phyloP scores from a whole-genome alignment of 176 grass and related monocot species.

The Oryza meyeriana region DNA sequence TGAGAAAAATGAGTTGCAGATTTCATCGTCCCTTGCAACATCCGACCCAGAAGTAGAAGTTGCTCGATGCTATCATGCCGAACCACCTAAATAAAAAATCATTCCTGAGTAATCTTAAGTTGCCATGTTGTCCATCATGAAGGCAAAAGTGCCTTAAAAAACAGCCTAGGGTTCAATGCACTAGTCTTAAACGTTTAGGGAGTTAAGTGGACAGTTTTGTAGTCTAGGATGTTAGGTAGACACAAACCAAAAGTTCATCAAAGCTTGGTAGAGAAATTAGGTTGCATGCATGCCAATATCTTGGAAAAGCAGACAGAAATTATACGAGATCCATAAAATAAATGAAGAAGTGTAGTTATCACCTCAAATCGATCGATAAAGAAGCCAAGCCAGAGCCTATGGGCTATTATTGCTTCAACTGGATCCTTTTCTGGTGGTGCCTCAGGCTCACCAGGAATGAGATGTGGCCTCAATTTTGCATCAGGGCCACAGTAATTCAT shows the following conservation, averaged over 20 bases:
- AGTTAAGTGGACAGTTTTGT: neutral
- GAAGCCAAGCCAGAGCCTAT: slow-evolving; percentile 97
- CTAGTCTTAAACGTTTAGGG: too few relatives aligned
- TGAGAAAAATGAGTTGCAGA: slow-evolving; percentile 84
- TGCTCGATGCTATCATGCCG: slow-evolving; percentile 96
- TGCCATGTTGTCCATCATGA: too few relatives aligned
- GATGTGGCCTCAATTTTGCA: slow-evolving; percentile 96
- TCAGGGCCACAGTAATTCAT: slow-evolving; percentile 93
- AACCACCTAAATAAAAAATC: slow-evolving; percentile 62
- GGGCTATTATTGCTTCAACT: slow-evolving; percentile 90
- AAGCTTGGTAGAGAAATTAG: neutral
- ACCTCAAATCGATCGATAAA: slow-evolving; percentile 99
- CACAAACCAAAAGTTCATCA: neutral
- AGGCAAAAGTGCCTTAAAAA: too few relatives aligned
- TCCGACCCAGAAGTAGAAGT: slow-evolving; percentile 85
- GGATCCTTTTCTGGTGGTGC: slow-evolving; percentile 81
- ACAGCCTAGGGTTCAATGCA: too few relatives aligned
- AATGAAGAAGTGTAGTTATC: slow-evolving; percentile 38
- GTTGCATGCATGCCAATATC: neutral
- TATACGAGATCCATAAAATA: slow-evolving; percentile 31
- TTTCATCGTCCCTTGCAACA: slow-evolving; percentile 99
- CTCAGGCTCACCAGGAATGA: slow-evolving; percentile 93
- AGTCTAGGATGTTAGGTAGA: neutral
- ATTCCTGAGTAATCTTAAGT: too few relatives aligned
- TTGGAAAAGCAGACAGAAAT: neutral